Percentiles rank a stretch among this genome's conserved stretches.
phyloP scores from a whole-genome alignment of 2,329 filamentous ascomycete genomes.

The Cladobotryum mycophilum region DNA sequence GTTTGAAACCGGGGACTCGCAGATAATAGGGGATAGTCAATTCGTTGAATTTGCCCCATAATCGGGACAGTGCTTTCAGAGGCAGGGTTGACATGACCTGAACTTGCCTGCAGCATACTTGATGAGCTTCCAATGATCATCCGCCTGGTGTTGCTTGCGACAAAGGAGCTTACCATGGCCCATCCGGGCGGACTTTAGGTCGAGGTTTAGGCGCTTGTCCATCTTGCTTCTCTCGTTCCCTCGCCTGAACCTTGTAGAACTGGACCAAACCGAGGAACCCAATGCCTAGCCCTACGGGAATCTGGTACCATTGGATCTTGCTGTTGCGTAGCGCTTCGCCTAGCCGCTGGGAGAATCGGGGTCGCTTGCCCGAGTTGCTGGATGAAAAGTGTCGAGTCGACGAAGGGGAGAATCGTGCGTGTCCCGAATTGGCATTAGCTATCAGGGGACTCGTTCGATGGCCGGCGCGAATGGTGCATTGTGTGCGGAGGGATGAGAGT shows the following conservation, averaged over 20 bases:
- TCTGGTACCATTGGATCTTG: conserved; percentile 79
- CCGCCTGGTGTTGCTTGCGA: neutral
- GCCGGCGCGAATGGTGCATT: conserved; percentile 22
- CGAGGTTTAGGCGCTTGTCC: conserved; percentile 44
- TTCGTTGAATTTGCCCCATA: conserved; percentile 92
- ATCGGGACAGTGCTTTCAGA: conserved; percentile 78
- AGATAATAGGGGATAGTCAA: conserved; percentile 81
- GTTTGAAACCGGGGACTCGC: conserved; percentile 81
- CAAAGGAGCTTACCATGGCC: conserved; percentile 60
- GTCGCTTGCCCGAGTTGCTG: conserved; percentile 35
- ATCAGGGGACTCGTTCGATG: conserved; percentile 9
- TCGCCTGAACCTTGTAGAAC: conserved; percentile 65
- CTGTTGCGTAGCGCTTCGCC: conserved; percentile 44
- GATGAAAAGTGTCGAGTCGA: conserved; percentile 26
- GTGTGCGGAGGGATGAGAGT: conserved; percentile 22
- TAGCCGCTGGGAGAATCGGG: conserved; percentile 46
- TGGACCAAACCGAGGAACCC: conserved; percentile 78
- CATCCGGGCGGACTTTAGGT: conserved; percentile 66
- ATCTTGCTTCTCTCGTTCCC: conserved; percentile 48
- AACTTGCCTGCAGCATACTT: conserved; percentile 55
- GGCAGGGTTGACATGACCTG: conserved; percentile 91
- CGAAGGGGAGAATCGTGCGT: conserved; percentile 16
- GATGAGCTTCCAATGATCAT: neutral
- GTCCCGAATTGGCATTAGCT: conserved; percentile 10
- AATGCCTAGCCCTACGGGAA: conserved; percentile 80